Conservation (phyloP, 768 basidiomycete genomes). For the Psilocybe azurescens region DNA sequence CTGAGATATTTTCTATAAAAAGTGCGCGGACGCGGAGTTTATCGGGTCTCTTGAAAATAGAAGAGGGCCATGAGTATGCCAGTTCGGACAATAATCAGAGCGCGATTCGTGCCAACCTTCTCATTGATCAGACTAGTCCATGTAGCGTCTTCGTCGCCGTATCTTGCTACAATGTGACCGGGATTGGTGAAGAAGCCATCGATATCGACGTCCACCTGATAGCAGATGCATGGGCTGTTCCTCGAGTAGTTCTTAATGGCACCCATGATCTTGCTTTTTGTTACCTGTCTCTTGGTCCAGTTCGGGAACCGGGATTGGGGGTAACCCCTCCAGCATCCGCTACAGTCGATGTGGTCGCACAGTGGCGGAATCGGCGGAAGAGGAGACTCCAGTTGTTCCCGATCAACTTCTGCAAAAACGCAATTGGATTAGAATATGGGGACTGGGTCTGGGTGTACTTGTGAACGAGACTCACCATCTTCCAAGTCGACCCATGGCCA, state of each 20-base stretch:
- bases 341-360: conserved; percentile 42
- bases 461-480: conserved; percentile 33
- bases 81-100: neutral
- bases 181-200: conserved; percentile 43
- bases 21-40: conserved; percentile 53
- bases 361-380: conserved; percentile 39
- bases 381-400: conserved; percentile 33
- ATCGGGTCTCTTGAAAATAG: conserved; percentile 32
- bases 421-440: neutral
- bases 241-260: conserved; percentile 40
- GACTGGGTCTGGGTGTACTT: neutral
- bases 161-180: conserved; percentile 24
- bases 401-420: conserved; percentile 37
- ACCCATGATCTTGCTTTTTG: conserved; percentile 42
- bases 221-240: conserved; percentile 32
- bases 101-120: conserved; percentile 24
- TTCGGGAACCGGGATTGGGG: conserved; percentile 58
- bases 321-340: conserved; percentile 45
- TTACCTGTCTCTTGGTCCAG: conserved; percentile 54
- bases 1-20: conserved; percentile 58
- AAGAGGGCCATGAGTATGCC: neutral
- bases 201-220: conserved; percentile 47
- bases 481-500: conserved; percentile 52
- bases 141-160: conserved; percentile 31
- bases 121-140: conserved; percentile 43